These are phyloP conservation scores for Kluyveromyces starmeri DNA, from an alignment of 805 yeast species.

Conservation along the genomic window DNA sequence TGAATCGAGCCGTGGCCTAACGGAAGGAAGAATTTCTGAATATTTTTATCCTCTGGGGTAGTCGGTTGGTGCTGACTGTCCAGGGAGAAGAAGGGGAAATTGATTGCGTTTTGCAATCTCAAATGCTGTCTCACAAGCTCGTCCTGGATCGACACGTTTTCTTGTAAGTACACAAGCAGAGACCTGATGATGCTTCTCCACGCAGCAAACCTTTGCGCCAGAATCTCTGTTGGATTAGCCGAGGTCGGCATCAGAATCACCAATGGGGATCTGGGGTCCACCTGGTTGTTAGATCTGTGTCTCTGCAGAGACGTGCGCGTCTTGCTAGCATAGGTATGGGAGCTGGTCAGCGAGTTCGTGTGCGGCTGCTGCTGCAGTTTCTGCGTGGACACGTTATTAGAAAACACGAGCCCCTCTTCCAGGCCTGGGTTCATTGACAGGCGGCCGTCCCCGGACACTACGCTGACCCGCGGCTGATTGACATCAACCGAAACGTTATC, in stretches of 20 bases:
- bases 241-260: constrained; percentile 43
- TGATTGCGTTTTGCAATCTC: constrained; percentile 70
- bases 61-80: constrained; percentile 25
- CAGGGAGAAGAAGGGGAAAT: constrained; percentile 30
- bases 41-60: constrained; percentile 17
- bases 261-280: constrained; percentile 43
- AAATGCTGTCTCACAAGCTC: constrained; percentile 78
- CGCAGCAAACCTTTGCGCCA: constrained; percentile 74
- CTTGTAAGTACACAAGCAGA: constrained; percentile 64
- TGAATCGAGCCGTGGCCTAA: constrained; percentile 74
- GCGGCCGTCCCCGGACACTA: not conserved
- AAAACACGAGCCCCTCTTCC: constrained; percentile 5
- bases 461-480: not conserved
- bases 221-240: constrained; percentile 76
- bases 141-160: constrained; percentile 78
- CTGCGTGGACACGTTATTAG: not conserved
- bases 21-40: constrained; percentile 53
- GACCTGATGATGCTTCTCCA: constrained; percentile 80
- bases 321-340: constrained; percentile 7
- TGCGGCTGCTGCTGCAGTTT: constrained; percentile 9
- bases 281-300: constrained; percentile 12
- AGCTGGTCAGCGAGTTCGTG: constrained; percentile 9
- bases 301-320: constrained; percentile 10
- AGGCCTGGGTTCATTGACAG: not conserved
- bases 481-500: constrained; percentile 6